phyloP scores from a whole-genome alignment of 2,329 filamentous ascomycete species.

The Neonectria punicea region DNA sequence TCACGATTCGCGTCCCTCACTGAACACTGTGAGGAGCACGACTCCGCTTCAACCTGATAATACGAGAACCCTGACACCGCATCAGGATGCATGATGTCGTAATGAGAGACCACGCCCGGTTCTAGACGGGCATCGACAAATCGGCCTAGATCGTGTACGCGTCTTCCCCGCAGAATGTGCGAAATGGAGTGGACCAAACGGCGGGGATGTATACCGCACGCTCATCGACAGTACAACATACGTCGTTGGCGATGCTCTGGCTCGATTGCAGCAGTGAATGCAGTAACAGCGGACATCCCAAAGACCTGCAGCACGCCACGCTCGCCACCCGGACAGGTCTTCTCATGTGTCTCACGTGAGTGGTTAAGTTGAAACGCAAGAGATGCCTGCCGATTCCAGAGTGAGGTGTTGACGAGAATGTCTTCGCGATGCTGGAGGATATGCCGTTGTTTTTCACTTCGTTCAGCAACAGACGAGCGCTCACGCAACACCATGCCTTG shows the following conservation, averaged over 20 bases:
- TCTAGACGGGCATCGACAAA: not conserved
- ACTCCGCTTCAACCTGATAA: not conserved
- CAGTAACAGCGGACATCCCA: conserved; percentile 2
- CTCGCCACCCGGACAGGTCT: not conserved
- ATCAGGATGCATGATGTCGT: conserved; percentile 3
- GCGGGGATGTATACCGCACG: not conserved
- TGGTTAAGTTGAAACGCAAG: conserved; percentile 5
- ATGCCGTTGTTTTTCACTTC: not conserved
- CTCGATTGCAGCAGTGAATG: not conserved
- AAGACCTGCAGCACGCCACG: conserved; percentile 8
- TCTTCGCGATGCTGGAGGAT: not conserved
- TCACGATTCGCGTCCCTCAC: not conserved
- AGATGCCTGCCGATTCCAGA: conserved; percentile 2
- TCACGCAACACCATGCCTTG: conserved; percentile 16
- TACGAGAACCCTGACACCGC: not conserved
- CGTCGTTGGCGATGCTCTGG: not conserved
- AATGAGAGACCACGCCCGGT: not conserved
- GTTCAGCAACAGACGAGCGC: not conserved
- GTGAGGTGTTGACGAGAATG: not conserved
- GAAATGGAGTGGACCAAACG: too few relatives aligned
- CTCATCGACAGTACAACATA: not conserved
- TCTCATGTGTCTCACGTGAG: conserved; percentile 4
- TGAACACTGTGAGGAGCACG: not conserved
- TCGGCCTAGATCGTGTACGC: not conserved
- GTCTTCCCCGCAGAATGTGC: not conserved